Evolutionary conservation across 1,139 yeast genomes (phyloP), one percentile per base, ranked within the genome.

Genomic region (Sugiyamaella novakii): DNA sequence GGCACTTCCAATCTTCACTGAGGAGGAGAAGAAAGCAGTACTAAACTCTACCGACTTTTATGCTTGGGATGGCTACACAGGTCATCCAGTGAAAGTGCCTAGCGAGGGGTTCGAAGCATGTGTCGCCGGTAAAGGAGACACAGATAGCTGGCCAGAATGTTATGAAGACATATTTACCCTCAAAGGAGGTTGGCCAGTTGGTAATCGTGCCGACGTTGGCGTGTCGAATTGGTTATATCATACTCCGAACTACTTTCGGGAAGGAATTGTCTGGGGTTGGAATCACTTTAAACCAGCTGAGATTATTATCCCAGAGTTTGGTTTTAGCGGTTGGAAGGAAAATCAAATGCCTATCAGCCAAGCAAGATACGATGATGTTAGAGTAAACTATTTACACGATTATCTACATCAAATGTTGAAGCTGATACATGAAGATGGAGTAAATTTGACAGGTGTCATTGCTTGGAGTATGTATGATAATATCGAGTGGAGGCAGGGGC

Each of bases 381-480:
- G 75, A 46, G 66, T 70, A 1, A 55, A 60, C 17, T 70, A 71
- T 56, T 68, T 60, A 46, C 53, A 65, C 30, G 62, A 66, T 4
- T 70, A 63, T 50, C 49, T 69, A 50, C 60, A 67, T 25, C 61
- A 65, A 11, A 59, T 66, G 12, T 56, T 71, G 41, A 56, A 65
- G 41, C 51, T 66, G 35, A 56, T 56, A n/a, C 54, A 59, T 43
- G 55, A 54, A 29, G 72, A 68, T 49, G 54, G 55, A 2, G 69
- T 70, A 8, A 54, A 67, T n/a, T 58, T 70, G 18, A 56, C 61
- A 15, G 72, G 72, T 2, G 66, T 69, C 1, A 60, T 68, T 42
- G 71, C 70, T 2, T 70, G 74, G 74, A 61, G 71, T 11, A 61
- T 64, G 51, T 63, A 64, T 30, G 74, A 70, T 54, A 68, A 70